Conservation (phyloP, 306 rosid genomes). For the Myrica gale region DNA sequence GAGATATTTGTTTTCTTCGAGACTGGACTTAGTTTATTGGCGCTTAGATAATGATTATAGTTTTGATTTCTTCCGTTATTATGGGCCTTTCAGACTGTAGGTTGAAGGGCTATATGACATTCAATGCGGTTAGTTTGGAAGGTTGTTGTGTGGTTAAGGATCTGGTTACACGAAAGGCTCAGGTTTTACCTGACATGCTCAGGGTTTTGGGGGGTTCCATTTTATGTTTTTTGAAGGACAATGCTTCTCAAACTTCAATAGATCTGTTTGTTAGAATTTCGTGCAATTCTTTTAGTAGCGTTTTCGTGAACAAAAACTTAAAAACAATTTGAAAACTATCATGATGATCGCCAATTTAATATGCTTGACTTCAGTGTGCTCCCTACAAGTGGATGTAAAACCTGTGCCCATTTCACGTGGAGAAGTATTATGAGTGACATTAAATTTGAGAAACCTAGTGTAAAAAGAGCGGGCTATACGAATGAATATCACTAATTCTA, state of each 20-base stretch:
- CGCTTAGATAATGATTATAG: neutral
- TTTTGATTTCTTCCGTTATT: neutral
- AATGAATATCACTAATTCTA: neutral
- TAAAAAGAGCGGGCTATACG: neutral
- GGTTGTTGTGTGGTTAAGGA: too few species aligned
- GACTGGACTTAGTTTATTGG: neutral
- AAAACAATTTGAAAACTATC: neutral
- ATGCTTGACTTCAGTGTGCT: too few species aligned
- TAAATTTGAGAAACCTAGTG: neutral
- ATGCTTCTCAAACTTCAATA: neutral
- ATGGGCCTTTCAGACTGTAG: neutral
- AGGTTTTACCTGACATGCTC: neutral
- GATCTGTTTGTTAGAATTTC: neutral
- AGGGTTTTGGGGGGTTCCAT: too few species aligned
- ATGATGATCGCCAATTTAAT: neutral
- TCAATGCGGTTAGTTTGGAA: neutral
- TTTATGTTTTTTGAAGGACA: neutral
- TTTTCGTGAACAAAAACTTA: neutral
- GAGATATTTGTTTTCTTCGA: neutral
- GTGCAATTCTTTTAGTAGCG: neutral
- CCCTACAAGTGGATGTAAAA: too few species aligned
- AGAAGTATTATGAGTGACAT: neutral
- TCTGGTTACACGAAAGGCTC: neutral
- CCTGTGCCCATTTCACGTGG: neutral
- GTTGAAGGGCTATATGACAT: neutral